phyloP scores from a whole-genome alignment of 2,329 filamentous ascomycete species.

The Aspergillus intermedius region DNA sequence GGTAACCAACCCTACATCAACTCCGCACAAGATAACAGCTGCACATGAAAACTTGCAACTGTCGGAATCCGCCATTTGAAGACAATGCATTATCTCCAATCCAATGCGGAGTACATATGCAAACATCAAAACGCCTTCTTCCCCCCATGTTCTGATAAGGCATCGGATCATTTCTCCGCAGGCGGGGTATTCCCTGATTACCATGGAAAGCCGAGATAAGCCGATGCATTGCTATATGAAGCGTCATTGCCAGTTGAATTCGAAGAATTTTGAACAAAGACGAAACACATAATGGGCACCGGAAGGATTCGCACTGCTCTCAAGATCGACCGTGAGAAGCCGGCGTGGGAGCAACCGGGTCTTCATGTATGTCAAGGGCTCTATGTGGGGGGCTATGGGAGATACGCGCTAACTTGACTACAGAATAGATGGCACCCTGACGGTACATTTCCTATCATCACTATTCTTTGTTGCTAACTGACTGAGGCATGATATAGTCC shows the following conservation, averaged over 20 bases:
- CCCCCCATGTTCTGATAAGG: not conserved
- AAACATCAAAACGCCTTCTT: too few relatives aligned
- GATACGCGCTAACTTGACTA: conserved; percentile 3
- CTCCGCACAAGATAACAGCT: too few relatives aligned
- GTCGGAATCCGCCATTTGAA: too few relatives aligned
- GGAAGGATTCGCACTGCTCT: conserved; percentile 60
- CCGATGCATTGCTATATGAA: not conserved
- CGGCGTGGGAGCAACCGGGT: conserved; percentile 61
- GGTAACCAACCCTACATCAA: not conserved
- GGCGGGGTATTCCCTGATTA: not conserved
- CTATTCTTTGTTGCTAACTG: not conserved
- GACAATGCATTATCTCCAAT: too few relatives aligned
- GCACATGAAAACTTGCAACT: too few relatives aligned
- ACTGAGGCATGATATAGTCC: conserved; percentile 50
- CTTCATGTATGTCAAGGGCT: conserved; percentile 56
- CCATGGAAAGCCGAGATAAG: not conserved
- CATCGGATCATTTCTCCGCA: not conserved
- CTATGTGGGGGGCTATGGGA: not conserved
- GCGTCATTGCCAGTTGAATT: not conserved
- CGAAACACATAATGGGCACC: conserved; percentile 26
- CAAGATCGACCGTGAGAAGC: conserved; percentile 66
- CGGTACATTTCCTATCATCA: conserved; percentile 46
- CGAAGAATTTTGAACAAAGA: not conserved
- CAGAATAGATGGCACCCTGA: conserved; percentile 93
- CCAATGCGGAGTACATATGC: too few relatives aligned